Evolutionary conservation across 2,329 filamentous ascomycete genomes (phyloP).

Genomic region (Phaeosphaeriaceae sp.): DNA sequence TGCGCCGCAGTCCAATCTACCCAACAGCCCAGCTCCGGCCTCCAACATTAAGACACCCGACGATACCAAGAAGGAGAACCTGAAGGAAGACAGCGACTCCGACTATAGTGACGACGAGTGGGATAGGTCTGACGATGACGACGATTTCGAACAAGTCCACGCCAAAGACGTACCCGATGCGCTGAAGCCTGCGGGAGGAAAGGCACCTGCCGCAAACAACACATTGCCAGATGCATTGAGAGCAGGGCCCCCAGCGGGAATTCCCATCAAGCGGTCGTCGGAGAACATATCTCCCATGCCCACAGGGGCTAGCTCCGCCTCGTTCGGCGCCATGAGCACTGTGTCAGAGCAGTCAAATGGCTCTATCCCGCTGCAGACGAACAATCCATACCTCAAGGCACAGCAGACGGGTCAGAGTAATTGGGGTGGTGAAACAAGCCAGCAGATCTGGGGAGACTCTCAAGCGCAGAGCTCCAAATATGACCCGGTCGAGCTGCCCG

Average conservation of each 20-base stretch:
- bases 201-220: constrained; percentile 25
- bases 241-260: constrained; percentile 40
- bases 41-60: constrained; percentile 47
- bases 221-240: constrained; percentile 40
- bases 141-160: constrained; percentile 39
- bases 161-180: constrained; percentile 43
- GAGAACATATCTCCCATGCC: constrained; percentile 39
- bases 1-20: constrained; percentile 42
- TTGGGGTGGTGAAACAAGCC: constrained; percentile 46
- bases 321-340: constrained; percentile 38
- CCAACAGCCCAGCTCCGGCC: constrained; percentile 42
- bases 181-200: constrained; percentile 45
- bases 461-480: constrained; percentile 34
- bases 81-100: constrained; percentile 30
- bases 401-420: constrained; percentile 46
- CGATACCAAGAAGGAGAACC: constrained; percentile 31
- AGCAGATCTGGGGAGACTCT: constrained; percentile 49
- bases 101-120: constrained; percentile 43
- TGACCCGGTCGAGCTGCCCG: constrained; percentile 51
- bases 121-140: constrained; percentile 43
- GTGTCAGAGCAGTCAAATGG: constrained; percentile 34
- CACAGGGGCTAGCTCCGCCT: constrained; percentile 36
- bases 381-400: constrained; percentile 54
- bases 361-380: constrained; percentile 47
- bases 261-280: constrained; percentile 36